Evolutionary conservation across 768 basidiomycete genomes (phyloP).

Genomic region (Bullera alba): DNA sequence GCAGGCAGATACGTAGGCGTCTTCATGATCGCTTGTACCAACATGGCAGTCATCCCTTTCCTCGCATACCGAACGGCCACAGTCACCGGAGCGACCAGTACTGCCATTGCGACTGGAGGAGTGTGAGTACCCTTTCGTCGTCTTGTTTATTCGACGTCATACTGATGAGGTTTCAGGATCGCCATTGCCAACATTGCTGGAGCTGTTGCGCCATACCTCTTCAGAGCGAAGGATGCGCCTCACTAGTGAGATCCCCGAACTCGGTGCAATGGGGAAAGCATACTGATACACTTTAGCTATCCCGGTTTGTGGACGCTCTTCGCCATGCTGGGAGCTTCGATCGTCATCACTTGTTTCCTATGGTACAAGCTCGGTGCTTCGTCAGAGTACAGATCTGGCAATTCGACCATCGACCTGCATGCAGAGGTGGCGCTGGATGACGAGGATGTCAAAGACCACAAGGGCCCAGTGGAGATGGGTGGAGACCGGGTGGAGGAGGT

Average conservation of each 20-base stretch:
- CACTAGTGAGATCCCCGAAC: slow-evolving; percentile 15
- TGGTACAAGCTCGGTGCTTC: slow-evolving; percentile 36
- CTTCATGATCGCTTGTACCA: slow-evolving; percentile 39
- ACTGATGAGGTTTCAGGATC: slow-evolving; percentile 11
- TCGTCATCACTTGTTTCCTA: slow-evolving; percentile 13
- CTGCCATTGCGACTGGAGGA: slow-evolving; percentile 34
- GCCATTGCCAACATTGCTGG: slow-evolving; percentile 37
- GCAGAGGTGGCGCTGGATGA: too few relatives aligned
- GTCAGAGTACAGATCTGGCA: slow-evolving; percentile 26
- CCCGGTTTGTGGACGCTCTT: slow-evolving; percentile 40
- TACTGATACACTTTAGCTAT: slow-evolving; percentile 10
- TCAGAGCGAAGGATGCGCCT: slow-evolving; percentile 22
- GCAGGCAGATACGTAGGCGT: slow-evolving; percentile 30
- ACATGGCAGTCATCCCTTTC: slow-evolving; percentile 39
- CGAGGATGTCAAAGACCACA: too few relatives aligned
- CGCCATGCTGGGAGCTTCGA: slow-evolving; percentile 22
- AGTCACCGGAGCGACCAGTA: slow-evolving; percentile 28
- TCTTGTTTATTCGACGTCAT: neutral
- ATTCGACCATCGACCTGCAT: too few relatives aligned
- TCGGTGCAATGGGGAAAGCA: neutral
- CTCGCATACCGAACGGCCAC: slow-evolving; percentile 32
- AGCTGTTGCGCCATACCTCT: slow-evolving; percentile 31
- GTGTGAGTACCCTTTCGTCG: slow-evolving; percentile 3
- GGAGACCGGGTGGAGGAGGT: too few relatives aligned
- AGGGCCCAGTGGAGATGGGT: too few relatives aligned